Base-by-base conservation (phyloP, 2,329 filamentous ascomycete species). In the Venturia carpophila region DNA sequence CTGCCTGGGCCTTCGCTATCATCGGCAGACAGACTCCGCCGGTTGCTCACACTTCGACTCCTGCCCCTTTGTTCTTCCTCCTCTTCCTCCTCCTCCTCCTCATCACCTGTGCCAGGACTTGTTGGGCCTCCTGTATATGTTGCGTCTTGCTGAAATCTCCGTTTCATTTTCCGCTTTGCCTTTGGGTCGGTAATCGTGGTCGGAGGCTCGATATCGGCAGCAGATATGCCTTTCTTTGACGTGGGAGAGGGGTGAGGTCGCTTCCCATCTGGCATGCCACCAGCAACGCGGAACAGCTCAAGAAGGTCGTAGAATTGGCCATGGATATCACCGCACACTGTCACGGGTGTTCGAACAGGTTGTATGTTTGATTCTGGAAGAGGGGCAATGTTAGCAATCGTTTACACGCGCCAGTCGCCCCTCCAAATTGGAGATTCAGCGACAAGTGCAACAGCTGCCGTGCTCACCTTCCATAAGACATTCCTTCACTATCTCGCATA, bases 401-500 rank as follows among this genome's bases (percentile, higher is more conserved):
- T 39, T n/a, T 43, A 21, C 37, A 63, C 52, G 37, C 41, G 61
- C 45, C 43, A 19, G 17, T 13, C 17, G 30, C 5, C 42, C 24
- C 34, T 24, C 21, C 41, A 47, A 34, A 21, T 34, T 17, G 43
- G 19, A 37, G 2, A 24, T 63, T 7, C 15, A 34, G 30, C 30
- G 30, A 19, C 3, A 52, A 24, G 7, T 60, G 9, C 55, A 60
- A 42, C 19, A 9, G 5, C 17, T 58, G 52, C 30, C 30, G 10
- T 11, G 13, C 79, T 70, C 75, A 94, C 91, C 91, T 83, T 99
- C 94, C 94, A 99, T 99, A 72, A 99, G 83, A 69, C 91, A 95
- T 79, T 97, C 94, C 81, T 99, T 99, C 67, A 97, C 94, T 75
- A 96, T 96, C 80, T 99, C 94, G 76, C 94, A 99, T 61, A 99